Conservation (phyloP, 352 stramenopile genomes). For the Phytophthora sojae region DNA sequence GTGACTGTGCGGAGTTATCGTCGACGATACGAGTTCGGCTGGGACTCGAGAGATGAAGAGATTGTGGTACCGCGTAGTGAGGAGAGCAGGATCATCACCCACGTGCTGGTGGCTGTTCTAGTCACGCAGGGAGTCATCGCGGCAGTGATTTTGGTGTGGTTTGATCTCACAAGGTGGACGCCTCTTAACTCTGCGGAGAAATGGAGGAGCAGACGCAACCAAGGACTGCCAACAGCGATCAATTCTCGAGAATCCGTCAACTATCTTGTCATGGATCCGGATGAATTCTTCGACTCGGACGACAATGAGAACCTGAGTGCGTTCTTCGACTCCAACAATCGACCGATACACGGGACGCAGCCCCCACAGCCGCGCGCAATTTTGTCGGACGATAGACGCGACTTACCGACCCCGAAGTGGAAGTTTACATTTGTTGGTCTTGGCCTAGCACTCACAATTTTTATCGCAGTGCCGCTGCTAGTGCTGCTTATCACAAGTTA, state of each 20-base stretch:
- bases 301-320: slow-evolving; percentile 21
- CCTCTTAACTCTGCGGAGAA: slow-evolving; percentile 10
- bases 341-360: slow-evolving; percentile 32
- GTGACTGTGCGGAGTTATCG: slow-evolving; percentile 30
- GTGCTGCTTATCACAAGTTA: slow-evolving; percentile 33
- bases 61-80: slow-evolving; percentile 2
- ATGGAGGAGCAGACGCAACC: slow-evolving; percentile 5
- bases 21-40: slow-evolving; percentile 22
- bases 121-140: slow-evolving; percentile 22
- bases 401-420: slow-evolving; percentile 18
- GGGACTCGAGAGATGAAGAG: slow-evolving; percentile 2
- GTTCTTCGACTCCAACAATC: slow-evolving; percentile 39
- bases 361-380: slow-evolving; percentile 18
- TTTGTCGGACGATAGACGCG: slow-evolving; percentile 25
- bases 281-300: slow-evolving; percentile 21
- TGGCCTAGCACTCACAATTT: slow-evolving; percentile 7
- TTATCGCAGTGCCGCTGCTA: slow-evolving; percentile 22
- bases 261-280: slow-evolving; percentile 35
- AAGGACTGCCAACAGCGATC: slow-evolving; percentile 6
- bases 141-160: slow-evolving; percentile 24
- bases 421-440: slow-evolving; percentile 14
- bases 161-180: slow-evolving; percentile 40
- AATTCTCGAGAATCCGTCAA: slow-evolving; percentile 18
- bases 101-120: slow-evolving; percentile 11
- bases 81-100: slow-evolving; percentile 5